Conservation (phyloP, 768 basidiomycete species). For the Amanita rubescens region DNA sequence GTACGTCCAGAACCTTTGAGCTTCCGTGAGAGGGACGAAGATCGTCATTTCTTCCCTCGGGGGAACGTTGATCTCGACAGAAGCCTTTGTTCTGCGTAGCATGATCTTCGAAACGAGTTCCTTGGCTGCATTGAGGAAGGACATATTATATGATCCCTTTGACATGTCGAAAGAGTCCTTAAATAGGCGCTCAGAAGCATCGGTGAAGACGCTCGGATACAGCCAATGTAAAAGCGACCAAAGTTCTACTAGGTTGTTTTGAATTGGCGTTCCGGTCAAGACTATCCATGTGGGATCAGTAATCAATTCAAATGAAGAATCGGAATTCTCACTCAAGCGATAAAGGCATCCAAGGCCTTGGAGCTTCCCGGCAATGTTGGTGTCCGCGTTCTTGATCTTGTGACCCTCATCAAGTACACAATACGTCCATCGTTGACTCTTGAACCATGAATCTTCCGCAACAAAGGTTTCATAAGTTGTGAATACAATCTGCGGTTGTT, state of each 20-base stretch:
- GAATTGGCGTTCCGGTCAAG: slow-evolving; percentile 68
- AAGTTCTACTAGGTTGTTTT: slow-evolving; percentile 55
- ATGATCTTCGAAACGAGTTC: slow-evolving; percentile 44
- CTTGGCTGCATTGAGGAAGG: slow-evolving; percentile 41
- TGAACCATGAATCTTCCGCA: slow-evolving; percentile 54
- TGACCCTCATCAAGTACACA: slow-evolving; percentile 64
- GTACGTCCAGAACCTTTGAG: slow-evolving; percentile 57
- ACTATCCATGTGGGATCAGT: slow-evolving; percentile 26
- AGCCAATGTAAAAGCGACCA: slow-evolving; percentile 52
- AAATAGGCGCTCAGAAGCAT: slow-evolving; percentile 39
- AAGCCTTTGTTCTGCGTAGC: slow-evolving; percentile 54
- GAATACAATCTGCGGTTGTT: slow-evolving; percentile 47
- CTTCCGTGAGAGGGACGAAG: slow-evolving; percentile 50
- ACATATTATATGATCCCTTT: slow-evolving; percentile 41
- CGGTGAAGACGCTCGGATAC: slow-evolving; percentile 46
- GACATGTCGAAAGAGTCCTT: slow-evolving; percentile 46
- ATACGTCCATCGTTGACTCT: slow-evolving; percentile 47
- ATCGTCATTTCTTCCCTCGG: slow-evolving; percentile 51
- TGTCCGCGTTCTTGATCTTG: slow-evolving; percentile 63
- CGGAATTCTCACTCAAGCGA: slow-evolving; percentile 37
- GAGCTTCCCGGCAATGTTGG: slow-evolving; percentile 43
- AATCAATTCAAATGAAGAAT: background rate
- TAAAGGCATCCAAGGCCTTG: slow-evolving; percentile 50
- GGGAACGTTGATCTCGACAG: slow-evolving; percentile 39
- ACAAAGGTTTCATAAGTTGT: slow-evolving; percentile 66